A percentile compares a stretch with the other conserved stretches of the same genome.
Conservation (phyloP, 805 yeast species). For the Yamadazyma nakazawae region DNA sequence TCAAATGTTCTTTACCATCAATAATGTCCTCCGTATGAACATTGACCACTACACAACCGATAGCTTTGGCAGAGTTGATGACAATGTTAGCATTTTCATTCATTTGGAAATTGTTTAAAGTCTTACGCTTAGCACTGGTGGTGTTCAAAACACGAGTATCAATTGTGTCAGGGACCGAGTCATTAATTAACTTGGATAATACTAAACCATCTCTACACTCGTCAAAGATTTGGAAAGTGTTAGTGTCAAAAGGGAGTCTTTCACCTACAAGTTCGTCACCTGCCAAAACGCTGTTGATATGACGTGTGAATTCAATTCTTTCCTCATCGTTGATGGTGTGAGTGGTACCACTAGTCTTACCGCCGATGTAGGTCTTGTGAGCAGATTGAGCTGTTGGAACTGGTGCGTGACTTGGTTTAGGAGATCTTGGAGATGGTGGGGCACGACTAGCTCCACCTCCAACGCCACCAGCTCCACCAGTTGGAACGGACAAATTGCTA, state of each 20-base stretch:
- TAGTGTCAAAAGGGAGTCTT: conserved; percentile 87
- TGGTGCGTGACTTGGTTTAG: conserved; percentile 20
- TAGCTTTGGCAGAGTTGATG: conserved; percentile 97
- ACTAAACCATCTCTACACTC: conserved; percentile 96
- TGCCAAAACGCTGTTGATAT: conserved; percentile 85
- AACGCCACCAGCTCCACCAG: conserved; percentile 8
- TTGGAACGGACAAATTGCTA: conserved; percentile 9
- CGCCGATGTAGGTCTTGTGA: conserved; percentile 72
- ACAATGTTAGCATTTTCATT: conserved; percentile 96
- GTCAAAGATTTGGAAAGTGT: conserved; percentile 92
- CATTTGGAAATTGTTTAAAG: conserved; percentile 90
- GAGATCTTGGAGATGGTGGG: conserved; percentile 20
- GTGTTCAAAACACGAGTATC: conserved; percentile 94
- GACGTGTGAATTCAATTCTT: conserved; percentile 91
- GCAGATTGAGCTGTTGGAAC: conserved; percentile 49
- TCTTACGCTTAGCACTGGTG: conserved; percentile 71
- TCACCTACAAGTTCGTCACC: conserved; percentile 85
- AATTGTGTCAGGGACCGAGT: conserved; percentile 96
- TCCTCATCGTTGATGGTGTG: conserved; percentile 98
- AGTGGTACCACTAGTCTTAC: conserved; percentile 86
- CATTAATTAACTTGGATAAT: conserved; percentile 89
- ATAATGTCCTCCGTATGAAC: conserved; percentile 95
- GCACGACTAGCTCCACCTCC: conserved; percentile 5
- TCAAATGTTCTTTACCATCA: conserved; percentile 91
- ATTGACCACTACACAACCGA: conserved; percentile 96